Evolutionary conservation across 1,284 basidiomycete species (phyloP), one percentile per base, ranked within the genome.

Genomic region (Apiotrichum mycotoxinovorans): DNA sequence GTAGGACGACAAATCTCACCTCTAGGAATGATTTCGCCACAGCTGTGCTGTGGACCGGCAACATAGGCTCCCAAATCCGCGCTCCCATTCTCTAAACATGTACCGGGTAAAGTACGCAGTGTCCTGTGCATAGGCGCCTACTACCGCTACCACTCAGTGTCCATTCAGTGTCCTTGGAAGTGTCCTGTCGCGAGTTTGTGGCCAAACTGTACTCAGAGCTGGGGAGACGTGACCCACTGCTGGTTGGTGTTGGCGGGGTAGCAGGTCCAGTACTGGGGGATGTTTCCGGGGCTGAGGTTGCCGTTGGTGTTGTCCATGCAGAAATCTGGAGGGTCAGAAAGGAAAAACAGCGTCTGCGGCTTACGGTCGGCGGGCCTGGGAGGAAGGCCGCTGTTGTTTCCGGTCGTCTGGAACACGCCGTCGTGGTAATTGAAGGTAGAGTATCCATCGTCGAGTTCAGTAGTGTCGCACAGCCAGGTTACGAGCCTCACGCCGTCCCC

Each of bases 251-350:
- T 48, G 33, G 34, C 46, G 7, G 9, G 15, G 22, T 23, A 35
- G 23, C 33, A 48, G 22, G n/a, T n/a, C 46, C 46, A 48, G 46
- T 40, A 17, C 37, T 50, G 48, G 26, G 27, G 5, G 4, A n/a
- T 22, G 25, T 34, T 50, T 23, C 48, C 48, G 26, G 37, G 17
- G 18, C 25, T n/a, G 12, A 27, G 23, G 22, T 50, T 41, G 48
- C 48, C 48, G 48, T 50, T 23, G 18, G 23, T 50, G 37, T 40
- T 20, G 38, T 50, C 48, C 17, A 50, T 11, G 30, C 45, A 46
- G n/a, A 46, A 30, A 18, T 43, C 51, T 52, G 42, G 12, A n/a
- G 17, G 4, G 20, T 41, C 20, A 41, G 40, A 10, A 37, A 37
- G 17, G 8, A 15, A 4, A 18, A 7, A 4, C 4, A 15, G 4